phyloP scores from a whole-genome alignment of 2,329 filamentous ascomycete genomes.

The Celoporthe dispersa region DNA sequence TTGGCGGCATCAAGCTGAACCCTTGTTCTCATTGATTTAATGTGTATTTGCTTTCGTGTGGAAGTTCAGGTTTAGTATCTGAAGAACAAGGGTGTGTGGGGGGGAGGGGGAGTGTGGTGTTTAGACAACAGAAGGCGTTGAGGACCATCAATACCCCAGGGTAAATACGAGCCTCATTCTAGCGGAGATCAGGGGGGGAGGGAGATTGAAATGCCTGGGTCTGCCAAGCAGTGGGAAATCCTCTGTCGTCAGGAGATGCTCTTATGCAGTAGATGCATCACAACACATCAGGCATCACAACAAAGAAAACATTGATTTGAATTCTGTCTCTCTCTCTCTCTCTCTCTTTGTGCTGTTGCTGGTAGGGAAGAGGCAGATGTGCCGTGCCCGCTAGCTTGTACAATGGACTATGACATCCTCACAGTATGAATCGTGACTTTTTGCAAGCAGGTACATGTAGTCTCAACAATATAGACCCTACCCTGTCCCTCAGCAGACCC shows the following conservation, averaged over 20 bases:
- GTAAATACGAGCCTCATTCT: background rate
- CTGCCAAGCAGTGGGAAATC: background rate
- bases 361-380: background rate
- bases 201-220: background rate
- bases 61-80: background rate
- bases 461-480: background rate
- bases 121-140: background rate
- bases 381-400: background rate
- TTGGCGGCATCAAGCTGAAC: constrained; percentile 16
- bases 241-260: background rate
- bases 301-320: background rate
- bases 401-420: background rate
- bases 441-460: background rate
- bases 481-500: background rate
- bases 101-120: too few relatives aligned
- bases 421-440: background rate
- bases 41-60: background rate
- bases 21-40: background rate
- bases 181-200: background rate
- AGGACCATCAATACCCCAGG: background rate
- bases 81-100: background rate
- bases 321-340: background rate
- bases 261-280: background rate
- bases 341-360: background rate
- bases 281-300: background rate